These are phyloP conservation scores for Psilocybe subaeruginosa DNA, from an alignment of 768 basidiomycete species.

Conservation along the genomic window DNA sequence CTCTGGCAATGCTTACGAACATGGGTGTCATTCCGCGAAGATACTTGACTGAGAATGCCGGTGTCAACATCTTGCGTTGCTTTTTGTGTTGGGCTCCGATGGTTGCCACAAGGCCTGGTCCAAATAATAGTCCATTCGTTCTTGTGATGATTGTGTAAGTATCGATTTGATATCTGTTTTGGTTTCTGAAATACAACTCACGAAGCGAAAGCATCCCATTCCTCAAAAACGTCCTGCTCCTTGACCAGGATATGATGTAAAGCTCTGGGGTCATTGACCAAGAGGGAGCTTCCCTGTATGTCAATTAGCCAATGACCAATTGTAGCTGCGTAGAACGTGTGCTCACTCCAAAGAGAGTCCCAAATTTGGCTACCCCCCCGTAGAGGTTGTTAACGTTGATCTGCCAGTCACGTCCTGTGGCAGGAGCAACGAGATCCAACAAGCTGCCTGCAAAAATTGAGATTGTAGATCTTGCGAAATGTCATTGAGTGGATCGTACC, in stretches of 20 bases:
- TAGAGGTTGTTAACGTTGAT: neutral
- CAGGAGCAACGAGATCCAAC: constrained; percentile 8
- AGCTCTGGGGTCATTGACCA: constrained; percentile 8
- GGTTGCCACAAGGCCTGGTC: constrained; percentile 5
- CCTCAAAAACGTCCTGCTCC: constrained; percentile 9
- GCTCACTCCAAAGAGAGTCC: constrained; percentile 5
- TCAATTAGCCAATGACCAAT: neutral
- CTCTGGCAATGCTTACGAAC: constrained; percentile 8
- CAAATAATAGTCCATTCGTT: constrained; percentile 5
- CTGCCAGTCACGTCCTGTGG: constrained; percentile 11
- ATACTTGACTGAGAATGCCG: constrained; percentile 8
- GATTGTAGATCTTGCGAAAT: no score
- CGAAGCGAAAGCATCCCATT: constrained; percentile 10
- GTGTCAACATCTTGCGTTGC: constrained; percentile 10
- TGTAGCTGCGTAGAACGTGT: neutral
- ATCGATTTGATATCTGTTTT: neutral
- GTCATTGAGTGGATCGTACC: neutral
- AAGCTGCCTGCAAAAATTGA: neutral
- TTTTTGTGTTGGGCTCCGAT: constrained; percentile 9
- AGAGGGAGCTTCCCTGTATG: constrained; percentile 2
- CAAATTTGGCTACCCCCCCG: constrained; percentile 1
- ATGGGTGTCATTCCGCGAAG: constrained; percentile 11
- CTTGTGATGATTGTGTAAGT: neutral
- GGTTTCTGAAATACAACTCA: neutral
- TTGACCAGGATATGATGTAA: constrained; percentile 11